Percentiles rank a stretch among this genome's conserved stretches.
Conservation (phyloP, 2,329 filamentous ascomycete genomes). For the Phialophora tarda region DNA sequence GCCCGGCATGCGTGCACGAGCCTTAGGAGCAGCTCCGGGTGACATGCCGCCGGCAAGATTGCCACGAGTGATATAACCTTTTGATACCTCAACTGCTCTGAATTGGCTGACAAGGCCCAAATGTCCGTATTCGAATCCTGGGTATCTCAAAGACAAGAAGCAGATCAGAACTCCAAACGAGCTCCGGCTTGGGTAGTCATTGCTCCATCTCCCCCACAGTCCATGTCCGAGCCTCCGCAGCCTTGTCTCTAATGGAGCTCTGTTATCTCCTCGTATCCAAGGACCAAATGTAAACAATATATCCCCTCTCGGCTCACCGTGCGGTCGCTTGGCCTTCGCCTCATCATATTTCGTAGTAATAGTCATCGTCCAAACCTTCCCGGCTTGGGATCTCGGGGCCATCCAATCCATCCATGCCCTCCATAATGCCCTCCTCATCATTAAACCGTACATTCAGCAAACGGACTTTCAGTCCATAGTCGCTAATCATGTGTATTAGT, state of each 20-base stretch:
- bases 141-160: conserved; percentile 15
- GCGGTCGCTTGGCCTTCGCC: background rate
- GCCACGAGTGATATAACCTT: conserved; percentile 14
- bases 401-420: conserved; percentile 56
- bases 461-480: conserved; percentile 91
- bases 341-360: conserved; percentile 72
- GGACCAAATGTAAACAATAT: conserved; percentile 12
- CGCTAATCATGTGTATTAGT: conserved; percentile 80
- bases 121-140: conserved; percentile 1
- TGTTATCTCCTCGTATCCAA: conserved; percentile 22
- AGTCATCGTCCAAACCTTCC: conserved; percentile 87
- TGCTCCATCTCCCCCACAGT: conserved; percentile 5
- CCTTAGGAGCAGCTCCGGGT: background rate
- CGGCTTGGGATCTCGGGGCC: conserved; percentile 77
- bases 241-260: conserved; percentile 1
- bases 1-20: background rate
- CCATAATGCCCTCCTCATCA: conserved; percentile 71
- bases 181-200: background rate
- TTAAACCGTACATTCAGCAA: conserved; percentile 90
- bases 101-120: conserved; percentile 13
- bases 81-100: conserved; percentile 19
- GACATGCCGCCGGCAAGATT: background rate
- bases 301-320: background rate
- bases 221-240: background rate
- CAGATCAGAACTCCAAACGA: background rate